phyloP scores from a whole-genome alignment of 2,329 filamentous ascomycete species.

The Neocucurbitaria cava region DNA sequence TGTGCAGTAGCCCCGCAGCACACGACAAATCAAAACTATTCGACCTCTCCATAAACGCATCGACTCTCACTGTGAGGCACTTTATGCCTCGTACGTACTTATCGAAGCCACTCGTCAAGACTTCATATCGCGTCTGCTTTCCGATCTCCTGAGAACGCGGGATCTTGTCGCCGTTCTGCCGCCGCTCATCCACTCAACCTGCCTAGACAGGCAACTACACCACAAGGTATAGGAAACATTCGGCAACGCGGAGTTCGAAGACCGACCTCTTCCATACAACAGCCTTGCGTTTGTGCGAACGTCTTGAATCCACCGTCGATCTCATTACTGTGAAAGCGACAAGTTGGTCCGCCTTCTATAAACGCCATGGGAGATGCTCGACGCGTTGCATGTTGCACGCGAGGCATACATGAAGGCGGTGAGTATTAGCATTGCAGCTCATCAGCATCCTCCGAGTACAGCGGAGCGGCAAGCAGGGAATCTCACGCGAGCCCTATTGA shows the following conservation, averaged over 20 bases:
- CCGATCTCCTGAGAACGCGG: neutral
- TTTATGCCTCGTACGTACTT: neutral
- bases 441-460: neutral
- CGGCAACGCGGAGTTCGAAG: conserved; percentile 5
- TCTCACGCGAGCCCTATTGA: conserved; percentile 2
- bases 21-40: neutral
- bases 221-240: conserved; percentile 4
- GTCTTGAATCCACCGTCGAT: neutral
- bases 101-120: neutral
- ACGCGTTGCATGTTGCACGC: neutral
- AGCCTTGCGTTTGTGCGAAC: neutral
- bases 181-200: conserved; percentile 3
- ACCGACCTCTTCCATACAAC: neutral
- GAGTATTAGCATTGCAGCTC: conserved; percentile 7
- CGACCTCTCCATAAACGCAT: neutral
- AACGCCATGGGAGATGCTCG: neutral
- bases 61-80: neutral
- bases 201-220: conserved; percentile 6
- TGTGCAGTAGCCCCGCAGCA: neutral
- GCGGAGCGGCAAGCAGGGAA: conserved; percentile 1
- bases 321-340: neutral
- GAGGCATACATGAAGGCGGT: conserved; percentile 2
- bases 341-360: neutral
- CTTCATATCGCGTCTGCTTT: neutral
- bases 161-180: neutral